A percentile compares a stretch with the other conserved stretches of the same genome.
These are phyloP conservation scores for Podospora anserina DNA, from an alignment of 495 filamentous ascomycete species.

Conservation along the genomic window DNA sequence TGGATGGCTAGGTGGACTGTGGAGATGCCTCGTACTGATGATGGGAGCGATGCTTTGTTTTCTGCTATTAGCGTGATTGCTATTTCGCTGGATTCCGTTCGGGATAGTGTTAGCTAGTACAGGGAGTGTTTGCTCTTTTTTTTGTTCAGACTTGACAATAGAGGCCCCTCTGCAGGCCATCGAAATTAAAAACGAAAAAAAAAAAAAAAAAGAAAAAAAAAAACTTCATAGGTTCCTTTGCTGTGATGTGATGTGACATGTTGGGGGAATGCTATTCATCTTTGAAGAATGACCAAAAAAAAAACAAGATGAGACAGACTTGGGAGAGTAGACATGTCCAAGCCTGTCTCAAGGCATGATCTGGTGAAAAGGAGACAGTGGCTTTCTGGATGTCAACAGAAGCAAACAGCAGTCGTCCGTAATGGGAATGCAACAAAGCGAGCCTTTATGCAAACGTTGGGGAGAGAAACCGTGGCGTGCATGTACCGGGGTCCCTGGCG, in stretches of 20 bases:
- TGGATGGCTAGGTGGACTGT: background rate
- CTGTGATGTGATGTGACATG: background rate
- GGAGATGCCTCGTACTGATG: conserved; percentile 17
- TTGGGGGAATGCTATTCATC: no score
- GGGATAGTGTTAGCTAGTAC: conserved; percentile 2
- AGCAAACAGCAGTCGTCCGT: background rate
- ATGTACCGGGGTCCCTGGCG: background rate
- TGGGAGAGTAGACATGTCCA: no score
- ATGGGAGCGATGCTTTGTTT: conserved; percentile 13
- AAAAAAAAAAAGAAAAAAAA: conserved; percentile 7
- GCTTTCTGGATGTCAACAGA: background rate
- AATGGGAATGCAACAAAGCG: background rate
- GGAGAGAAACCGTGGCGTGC: background rate
- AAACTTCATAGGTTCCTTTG: background rate
- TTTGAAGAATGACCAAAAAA: no score
- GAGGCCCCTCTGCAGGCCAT: conserved; percentile 19
- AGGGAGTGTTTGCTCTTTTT: conserved; percentile 6
- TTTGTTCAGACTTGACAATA: conserved; percentile 21
- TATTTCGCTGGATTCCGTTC: conserved; percentile 5
- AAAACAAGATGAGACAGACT: no score
- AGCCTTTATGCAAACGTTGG: background rate
- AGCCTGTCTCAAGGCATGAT: no score
- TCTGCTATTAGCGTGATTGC: conserved; percentile 5
- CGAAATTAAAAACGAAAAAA: conserved; percentile 15
- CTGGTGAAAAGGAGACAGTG: no score